Conservation (phyloP, 169 alveolate genomes). For the Cryptosporidium sp. region DNA sequence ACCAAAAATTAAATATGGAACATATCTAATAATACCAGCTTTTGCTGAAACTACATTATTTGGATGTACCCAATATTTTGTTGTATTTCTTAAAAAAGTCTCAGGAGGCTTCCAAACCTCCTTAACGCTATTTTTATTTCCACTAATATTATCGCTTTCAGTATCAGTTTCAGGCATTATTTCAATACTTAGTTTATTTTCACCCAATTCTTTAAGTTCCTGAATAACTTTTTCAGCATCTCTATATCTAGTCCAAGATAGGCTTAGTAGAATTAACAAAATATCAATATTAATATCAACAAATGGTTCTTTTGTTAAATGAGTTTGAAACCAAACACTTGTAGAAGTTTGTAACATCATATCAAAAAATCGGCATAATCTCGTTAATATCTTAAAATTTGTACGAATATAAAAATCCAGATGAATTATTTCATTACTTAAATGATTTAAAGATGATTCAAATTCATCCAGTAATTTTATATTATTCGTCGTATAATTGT, state of each 20-base stretch:
- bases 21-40: slow-evolving; percentile 81
- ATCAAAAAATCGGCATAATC: slow-evolving; percentile 78
- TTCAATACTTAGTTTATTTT: neutral
- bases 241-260: slow-evolving; percentile 80
- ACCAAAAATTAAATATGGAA: slow-evolving; percentile 85
- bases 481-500: slow-evolving; percentile 18
- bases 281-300: slow-evolving; percentile 82
- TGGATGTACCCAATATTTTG: slow-evolving; percentile 83
- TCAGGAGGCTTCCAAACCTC: slow-evolving; percentile 85
- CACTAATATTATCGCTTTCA: neutral
- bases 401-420: slow-evolving; percentile 79
- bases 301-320: slow-evolving; percentile 81
- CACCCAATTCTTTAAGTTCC: slow-evolving; percentile 7
- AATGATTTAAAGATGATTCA: slow-evolving; percentile 59
- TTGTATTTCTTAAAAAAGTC: slow-evolving; percentile 82
- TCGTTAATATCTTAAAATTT: slow-evolving; percentile 77
- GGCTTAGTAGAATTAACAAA: slow-evolving; percentile 80
- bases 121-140: neutral
- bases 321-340: slow-evolving; percentile 82
- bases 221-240: neutral
- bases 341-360: slow-evolving; percentile 77
- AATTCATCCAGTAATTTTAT: neutral
- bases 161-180: neutral
- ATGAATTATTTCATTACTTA: slow-evolving; percentile 79
- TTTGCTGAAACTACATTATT: slow-evolving; percentile 82